Evolutionary conservation across 2,329 filamentous ascomycete genomes (phyloP).

Genomic region (Fusarium metavorans): DNA sequence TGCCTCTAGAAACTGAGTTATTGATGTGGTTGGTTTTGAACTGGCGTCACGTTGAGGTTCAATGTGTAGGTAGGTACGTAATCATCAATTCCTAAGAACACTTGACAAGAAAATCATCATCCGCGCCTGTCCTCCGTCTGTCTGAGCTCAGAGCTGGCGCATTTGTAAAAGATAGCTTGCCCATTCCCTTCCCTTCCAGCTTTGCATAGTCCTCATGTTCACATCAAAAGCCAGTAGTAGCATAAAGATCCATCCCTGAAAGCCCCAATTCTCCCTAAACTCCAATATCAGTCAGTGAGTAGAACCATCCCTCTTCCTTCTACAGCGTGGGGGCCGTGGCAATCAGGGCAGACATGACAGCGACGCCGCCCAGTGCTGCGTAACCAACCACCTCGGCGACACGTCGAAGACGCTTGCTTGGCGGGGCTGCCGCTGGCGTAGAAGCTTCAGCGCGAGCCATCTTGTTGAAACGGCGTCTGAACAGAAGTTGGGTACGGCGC

Average conservation of each 20-base stretch:
- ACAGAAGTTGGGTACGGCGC: background rate
- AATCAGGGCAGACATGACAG: constrained; percentile 55
- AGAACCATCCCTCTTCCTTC: background rate
- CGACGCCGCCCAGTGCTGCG: constrained; percentile 52
- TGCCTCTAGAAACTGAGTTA: background rate
- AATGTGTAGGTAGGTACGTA: background rate
- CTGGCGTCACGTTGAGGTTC: background rate
- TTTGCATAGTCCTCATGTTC: background rate
- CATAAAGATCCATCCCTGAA: background rate
- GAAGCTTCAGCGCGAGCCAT: background rate
- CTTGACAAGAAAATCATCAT: constrained; percentile 14
- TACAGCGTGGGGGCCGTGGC: constrained; percentile 51
- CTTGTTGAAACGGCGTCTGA: background rate
- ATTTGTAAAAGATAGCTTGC: background rate
- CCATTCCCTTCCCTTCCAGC: background rate
- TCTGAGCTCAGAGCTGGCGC: background rate
- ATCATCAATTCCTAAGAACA: constrained; percentile 31
- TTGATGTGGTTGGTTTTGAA: too few species aligned
- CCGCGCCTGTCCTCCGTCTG: background rate
- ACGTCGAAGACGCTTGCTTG: constrained; percentile 49
- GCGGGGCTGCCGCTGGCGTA: constrained; percentile 10
- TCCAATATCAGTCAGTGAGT: constrained; percentile 24
- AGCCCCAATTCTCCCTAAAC: constrained; percentile 30
- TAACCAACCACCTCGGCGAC: constrained; percentile 53
- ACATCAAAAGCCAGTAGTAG: constrained; percentile 1